Conservation (phyloP, 495 filamentous ascomycete genomes). For the Neurospora sp. region DNA sequence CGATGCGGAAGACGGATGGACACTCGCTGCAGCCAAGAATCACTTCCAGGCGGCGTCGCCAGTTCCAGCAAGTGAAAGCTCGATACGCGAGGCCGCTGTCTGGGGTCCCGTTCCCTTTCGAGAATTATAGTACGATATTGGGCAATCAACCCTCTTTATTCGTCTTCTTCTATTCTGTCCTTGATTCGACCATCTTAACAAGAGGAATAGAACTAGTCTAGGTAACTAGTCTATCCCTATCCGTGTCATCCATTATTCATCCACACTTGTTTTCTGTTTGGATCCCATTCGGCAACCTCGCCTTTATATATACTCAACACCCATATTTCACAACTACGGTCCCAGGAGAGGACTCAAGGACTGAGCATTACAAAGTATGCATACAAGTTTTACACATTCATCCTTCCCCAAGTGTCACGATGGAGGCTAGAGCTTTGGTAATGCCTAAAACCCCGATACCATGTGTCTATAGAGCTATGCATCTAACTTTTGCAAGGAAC, state of each 20-base stretch:
- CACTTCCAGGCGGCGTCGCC: background rate
- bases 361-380: slow-evolving; percentile 2
- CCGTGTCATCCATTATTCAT: background rate
- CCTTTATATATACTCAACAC: background rate
- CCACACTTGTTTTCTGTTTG: background rate
- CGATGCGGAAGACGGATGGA: background rate
- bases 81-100: background rate
- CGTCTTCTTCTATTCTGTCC: background rate
- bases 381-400: background rate
- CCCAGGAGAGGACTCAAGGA: background rate
- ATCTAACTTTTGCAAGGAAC: slow-evolving; percentile 39
- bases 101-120: background rate
- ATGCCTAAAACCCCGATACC: background rate
- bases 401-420: slow-evolving; percentile 5
- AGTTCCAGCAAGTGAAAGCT: background rate
- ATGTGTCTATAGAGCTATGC: slow-evolving; percentile 15
- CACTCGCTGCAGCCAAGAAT: background rate
- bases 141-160: background rate
- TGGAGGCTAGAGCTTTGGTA: slow-evolving; percentile 19
- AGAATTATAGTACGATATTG: background rate
- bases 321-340: background rate
- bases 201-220: background rate
- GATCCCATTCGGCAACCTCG: background rate
- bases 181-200: background rate
- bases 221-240: background rate